Conservation (phyloP, 2,329 filamentous ascomycete species). For the Xylogone sp. region DNA sequence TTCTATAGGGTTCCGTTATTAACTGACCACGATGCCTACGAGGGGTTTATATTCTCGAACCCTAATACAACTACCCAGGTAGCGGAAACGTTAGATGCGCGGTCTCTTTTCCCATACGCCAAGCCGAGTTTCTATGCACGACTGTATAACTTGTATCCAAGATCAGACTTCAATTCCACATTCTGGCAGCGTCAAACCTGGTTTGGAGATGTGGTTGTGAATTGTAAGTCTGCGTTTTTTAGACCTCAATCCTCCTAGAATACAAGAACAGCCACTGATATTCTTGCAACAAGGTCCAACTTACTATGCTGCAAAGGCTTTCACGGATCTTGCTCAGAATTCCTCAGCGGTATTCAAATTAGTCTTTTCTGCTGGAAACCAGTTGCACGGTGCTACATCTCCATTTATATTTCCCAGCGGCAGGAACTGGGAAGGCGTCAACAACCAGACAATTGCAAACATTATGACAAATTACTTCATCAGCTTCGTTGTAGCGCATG, state of each 20-base stretch:
- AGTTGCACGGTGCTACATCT: slow-evolving; percentile 27
- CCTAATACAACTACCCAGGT: slow-evolving; percentile 23
- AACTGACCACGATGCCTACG: slow-evolving; percentile 32
- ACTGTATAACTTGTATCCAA: slow-evolving; percentile 35
- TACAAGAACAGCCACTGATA: too few species aligned
- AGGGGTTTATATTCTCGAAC: slow-evolving; percentile 32
- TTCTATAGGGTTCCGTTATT: slow-evolving; percentile 29
- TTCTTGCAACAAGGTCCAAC: slow-evolving; percentile 8
- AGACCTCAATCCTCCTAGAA: too few species aligned
- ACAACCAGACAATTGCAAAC: slow-evolving; percentile 28
- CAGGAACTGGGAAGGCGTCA: slow-evolving; percentile 10
- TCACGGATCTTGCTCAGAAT: slow-evolving; percentile 9
- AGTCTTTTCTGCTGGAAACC: slow-evolving; percentile 30
- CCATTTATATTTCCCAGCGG: slow-evolving; percentile 17
- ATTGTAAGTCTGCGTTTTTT: too few species aligned
- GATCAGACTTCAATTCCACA: slow-evolving; percentile 11
- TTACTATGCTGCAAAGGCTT: neutral
- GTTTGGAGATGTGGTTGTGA: slow-evolving; percentile 41
- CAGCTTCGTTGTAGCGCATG: slow-evolving; percentile 28
- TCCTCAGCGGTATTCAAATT: slow-evolving; percentile 22
- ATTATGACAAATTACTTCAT: slow-evolving; percentile 31
- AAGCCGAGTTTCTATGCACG: slow-evolving; percentile 33
- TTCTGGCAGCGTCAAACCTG: slow-evolving; percentile 32
- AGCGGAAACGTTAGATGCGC: slow-evolving; percentile 25
- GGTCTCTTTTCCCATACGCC: slow-evolving; percentile 29